Conservation (phyloP, 768 basidiomycete species). For the Favolaschia claudopus region DNA sequence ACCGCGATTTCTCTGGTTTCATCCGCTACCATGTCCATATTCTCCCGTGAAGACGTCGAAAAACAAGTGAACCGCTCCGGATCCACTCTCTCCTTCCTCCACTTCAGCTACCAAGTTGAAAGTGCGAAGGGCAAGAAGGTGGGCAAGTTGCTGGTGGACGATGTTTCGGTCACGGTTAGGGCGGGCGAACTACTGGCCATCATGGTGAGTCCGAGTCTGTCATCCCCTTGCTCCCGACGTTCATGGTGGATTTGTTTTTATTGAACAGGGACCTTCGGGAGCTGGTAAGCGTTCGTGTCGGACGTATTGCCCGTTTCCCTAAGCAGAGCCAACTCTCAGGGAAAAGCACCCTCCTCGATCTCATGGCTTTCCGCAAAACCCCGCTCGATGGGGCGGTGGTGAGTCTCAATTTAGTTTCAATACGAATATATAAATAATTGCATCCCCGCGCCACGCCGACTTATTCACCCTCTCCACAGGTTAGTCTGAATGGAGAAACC, state of each 20-base stretch:
- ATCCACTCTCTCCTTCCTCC: constrained; percentile 42
- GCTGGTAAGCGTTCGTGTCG: too few species aligned
- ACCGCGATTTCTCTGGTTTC: too few species aligned
- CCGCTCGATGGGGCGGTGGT: constrained; percentile 40
- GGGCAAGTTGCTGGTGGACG: constrained; percentile 45
- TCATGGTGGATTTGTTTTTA: neutral
- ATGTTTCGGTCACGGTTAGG: constrained; percentile 47
- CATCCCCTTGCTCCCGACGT: neutral
- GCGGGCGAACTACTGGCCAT: constrained; percentile 52
- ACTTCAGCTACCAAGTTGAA: constrained; percentile 44
- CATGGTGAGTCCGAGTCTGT: constrained; percentile 40
- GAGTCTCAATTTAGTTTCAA: too few species aligned
- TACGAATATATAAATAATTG: neutral
- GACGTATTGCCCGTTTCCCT: constrained; percentile 14
- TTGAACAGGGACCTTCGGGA: constrained; percentile 58
- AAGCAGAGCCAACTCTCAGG: constrained; percentile 29
- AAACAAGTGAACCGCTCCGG: neutral
- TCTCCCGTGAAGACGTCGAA: too few species aligned
- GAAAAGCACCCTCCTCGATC: constrained; percentile 54
- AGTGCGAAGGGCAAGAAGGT: constrained; percentile 28
- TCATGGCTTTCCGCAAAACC: constrained; percentile 51
- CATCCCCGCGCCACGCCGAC: neutral
- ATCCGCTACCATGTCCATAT: too few species aligned
- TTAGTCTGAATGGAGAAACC: constrained; percentile 39
- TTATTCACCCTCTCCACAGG: constrained; percentile 31